phyloP scores from a whole-genome alignment of 2,329 filamentous ascomycete genomes.

The Phaeosphaeriaceae sp. region DNA sequence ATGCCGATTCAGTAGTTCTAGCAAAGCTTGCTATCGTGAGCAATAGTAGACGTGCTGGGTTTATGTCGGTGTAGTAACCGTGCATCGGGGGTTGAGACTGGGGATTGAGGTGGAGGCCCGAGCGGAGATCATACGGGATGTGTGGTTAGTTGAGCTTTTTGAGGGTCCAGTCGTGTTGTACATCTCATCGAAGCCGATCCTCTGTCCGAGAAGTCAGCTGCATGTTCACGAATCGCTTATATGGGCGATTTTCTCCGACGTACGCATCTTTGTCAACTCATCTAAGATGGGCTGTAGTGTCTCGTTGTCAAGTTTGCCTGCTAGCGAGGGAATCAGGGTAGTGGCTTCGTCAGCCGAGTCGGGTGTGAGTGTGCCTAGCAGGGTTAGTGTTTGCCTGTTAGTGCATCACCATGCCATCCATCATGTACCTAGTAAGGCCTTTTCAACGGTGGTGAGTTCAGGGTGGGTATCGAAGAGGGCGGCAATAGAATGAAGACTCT shows the following conservation, averaged over 20 bases:
- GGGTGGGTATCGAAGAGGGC: constrained; percentile 79
- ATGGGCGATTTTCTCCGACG: constrained; percentile 22
- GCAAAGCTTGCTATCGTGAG: no score
- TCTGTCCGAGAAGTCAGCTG: constrained; percentile 31
- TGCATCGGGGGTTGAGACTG: no score
- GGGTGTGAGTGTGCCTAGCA: constrained; percentile 83
- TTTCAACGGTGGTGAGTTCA: constrained; percentile 88
- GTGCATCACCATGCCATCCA: constrained; percentile 26
- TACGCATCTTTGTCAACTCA: constrained; percentile 82
- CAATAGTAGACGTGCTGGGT: no score
- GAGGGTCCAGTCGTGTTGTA: constrained; percentile 2
- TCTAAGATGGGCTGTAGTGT: constrained; percentile 87
- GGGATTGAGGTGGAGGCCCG: no score
- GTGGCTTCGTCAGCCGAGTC: constrained; percentile 95
- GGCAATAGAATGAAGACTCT: constrained; percentile 94
- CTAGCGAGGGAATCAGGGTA: constrained; percentile 87
- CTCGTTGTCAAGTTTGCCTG: constrained; percentile 88
- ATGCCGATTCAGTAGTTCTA: no score
- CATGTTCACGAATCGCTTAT: neutral
- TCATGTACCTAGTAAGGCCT: constrained; percentile 80
- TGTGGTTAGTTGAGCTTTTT: neutral
- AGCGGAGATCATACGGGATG: no score
- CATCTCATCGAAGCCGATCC: constrained; percentile 30
- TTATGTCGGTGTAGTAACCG: no score
- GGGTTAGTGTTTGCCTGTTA: constrained; percentile 16